Evolutionary conservation across 2,329 filamentous ascomycete genomes (phyloP), one percentile per base, ranked within the genome.

Genomic region (Ophiostoma angusticollis): DNA sequence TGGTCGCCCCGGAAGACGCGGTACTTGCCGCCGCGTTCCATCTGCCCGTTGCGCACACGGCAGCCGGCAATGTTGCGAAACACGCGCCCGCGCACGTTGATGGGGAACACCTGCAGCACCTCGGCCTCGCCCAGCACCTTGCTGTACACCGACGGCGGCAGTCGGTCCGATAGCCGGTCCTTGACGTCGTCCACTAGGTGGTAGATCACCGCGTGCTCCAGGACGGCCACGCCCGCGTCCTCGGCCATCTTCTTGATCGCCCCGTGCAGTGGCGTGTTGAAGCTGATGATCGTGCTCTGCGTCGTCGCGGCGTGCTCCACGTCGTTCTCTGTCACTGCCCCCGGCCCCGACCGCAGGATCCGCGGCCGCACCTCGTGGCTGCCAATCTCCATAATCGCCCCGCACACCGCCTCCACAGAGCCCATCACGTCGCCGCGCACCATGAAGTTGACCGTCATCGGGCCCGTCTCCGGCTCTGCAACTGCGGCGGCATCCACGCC

Each of bases 401-500:
- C 80, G 44, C 78, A 68, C 3, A 96, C 81, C 3, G 91, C 91
- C 63, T 98, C 91, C 0, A 87, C 86, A 0, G 89, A 96, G 27
- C 91, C 91, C 45, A 81, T 83, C 14, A 96, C 91, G 52, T 98
- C 91, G 39, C 80, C 87, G 59, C 93, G 94, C 62, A 98, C 68
- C 42, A 91, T 75, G 58, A 96, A 91, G 50, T 81, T 81, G 34
- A 94, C 70, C 13, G 70, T 62, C 36, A 66, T 65, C 7, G 69
- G 59, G 8, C 66, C 64, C 24, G 57, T 50, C 12, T 53, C 49
- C 42, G 57, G 60, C 3, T 50, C n/a, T n/a, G n/a, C n/a, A n/a
- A n/a, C n/a, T n/a, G n/a, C 50, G 1, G 57, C 52, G 3, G 55
- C 51, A 34, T 58, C 63, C 32, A 60, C 24, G 9, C 11, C 37